These are phyloP conservation scores for Penicillium manginii DNA, from an alignment of 495 filamentous ascomycete genomes.

Conservation along the genomic window DNA sequence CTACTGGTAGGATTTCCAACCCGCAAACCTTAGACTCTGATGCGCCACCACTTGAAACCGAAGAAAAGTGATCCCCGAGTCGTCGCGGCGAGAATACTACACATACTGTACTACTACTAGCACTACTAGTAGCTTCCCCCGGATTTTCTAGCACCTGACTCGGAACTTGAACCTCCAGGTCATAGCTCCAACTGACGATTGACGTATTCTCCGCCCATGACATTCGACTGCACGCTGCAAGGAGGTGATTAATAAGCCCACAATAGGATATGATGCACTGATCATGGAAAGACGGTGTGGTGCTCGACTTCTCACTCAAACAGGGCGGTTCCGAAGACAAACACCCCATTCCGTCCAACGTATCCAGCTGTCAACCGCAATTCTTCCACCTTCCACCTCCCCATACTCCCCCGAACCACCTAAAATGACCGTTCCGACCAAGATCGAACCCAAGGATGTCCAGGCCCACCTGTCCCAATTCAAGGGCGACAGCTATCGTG, in stretches of 20 bases:
- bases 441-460: constrained; percentile 27
- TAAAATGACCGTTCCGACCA: constrained; percentile 28
- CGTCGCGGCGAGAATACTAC: neutral
- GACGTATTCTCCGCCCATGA: neutral
- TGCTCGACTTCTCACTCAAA: neutral
- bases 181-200: neutral
- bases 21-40: no score
- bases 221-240: constrained; percentile 12
- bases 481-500: constrained; percentile 34
- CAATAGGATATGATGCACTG: neutral
- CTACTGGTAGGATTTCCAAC: no score
- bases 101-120: no score
- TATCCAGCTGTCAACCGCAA: neutral
- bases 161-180: neutral
- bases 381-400: neutral
- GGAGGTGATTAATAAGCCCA: constrained; percentile 30
- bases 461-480: constrained; percentile 35
- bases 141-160: neutral
- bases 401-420: neutral
- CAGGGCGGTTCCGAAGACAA: neutral
- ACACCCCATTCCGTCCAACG: neutral
- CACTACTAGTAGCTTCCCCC: neutral
- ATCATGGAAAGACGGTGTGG: constrained; percentile 21
- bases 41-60: no score
- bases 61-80: neutral